Conservation (phyloP, 352 stramenopile genomes). For the Hyaloperonospora arabidopsidis region DNA sequence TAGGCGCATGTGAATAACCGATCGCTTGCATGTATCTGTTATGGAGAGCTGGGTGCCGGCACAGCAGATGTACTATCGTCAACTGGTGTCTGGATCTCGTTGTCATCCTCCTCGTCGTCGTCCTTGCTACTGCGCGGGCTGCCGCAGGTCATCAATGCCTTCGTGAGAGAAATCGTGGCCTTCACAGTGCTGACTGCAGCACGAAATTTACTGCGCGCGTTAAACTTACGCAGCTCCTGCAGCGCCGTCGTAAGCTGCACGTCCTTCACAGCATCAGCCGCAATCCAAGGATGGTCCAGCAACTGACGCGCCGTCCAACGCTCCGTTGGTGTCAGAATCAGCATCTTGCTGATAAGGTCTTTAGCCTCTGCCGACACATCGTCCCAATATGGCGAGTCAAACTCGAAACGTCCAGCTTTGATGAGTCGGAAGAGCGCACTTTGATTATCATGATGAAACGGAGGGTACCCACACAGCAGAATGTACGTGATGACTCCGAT, state of each 20-base stretch:
- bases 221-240: conserved; percentile 87
- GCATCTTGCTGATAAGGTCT: conserved; percentile 86
- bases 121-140: conserved; percentile 27
- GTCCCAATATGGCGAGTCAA: conserved; percentile 78
- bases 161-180: conserved; percentile 70
- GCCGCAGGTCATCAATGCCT: conserved; percentile 39
- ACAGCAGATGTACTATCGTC: background rate
- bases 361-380: conserved; percentile 66
- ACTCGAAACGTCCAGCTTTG: conserved; percentile 60
- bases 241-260: conserved; percentile 83
- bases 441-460: conserved; percentile 90
- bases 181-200: conserved; percentile 87
- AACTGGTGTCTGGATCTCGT: background rate
- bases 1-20: no score
- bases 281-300: conserved; percentile 87
- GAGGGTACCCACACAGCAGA: conserved; percentile 72
- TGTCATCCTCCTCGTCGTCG: conserved; percentile 22
- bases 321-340: conserved; percentile 78
- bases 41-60: background rate
- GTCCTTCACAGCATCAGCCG: conserved; percentile 47
- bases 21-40: background rate
- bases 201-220: conserved; percentile 91
- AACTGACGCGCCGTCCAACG: conserved; percentile 69
- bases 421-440: conserved; percentile 73
- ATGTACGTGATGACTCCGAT: conserved; percentile 89